Base-by-base conservation (phyloP, 2,329 filamentous ascomycete genomes). In the Alternaria sp. region DNA sequence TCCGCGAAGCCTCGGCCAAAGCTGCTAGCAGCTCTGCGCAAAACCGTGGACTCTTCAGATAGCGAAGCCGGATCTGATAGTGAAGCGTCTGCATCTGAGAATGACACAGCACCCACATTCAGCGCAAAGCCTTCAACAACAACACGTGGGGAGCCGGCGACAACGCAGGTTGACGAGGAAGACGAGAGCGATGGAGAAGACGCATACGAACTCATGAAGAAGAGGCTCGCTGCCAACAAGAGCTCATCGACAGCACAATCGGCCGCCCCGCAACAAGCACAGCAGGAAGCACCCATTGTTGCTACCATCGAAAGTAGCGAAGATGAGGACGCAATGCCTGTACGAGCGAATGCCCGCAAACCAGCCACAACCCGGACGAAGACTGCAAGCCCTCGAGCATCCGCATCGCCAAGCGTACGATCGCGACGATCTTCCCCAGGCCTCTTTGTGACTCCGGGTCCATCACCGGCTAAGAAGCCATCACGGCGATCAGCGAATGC, bases 401-500 rank as follows among this genome's bases (percentile, higher is more conserved):
- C 73, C 19, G 68, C 66, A 12, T 61, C 69, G 10, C 61, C 62
- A 30, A 69, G 54, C 32, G 30, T 59, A 49, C 68, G 58, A 52
- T 77, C 82, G n/a, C 75, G 73, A 19, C 76, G 74, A 15, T 73
- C 79, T n/a, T 84, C 84, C 1, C 83, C 87, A 0, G 84, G 84
- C 3, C 83, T 89, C 7, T 89, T 90, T 62, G 85, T 89, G 49
- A 85, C 87, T 1, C 86, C 87, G 9, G 65, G 75, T 68, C 61
- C 71, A 13, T 76, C 73, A 30, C 76, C 76, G 21, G 63, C 57
- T 17, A 74, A 79, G 40, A 83, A 80, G 44, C 77, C 78, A 3
- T 52, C 63, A 2, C 67, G 57, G 32, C 13, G n/a, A 6, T 23
- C 30, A 26, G 19, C 25, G n/a, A 44, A 59, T 26, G 23, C n/a